Evolutionary conservation across 257 asterid genomes (phyloP).

Genomic region (Salvia splendens): DNA sequence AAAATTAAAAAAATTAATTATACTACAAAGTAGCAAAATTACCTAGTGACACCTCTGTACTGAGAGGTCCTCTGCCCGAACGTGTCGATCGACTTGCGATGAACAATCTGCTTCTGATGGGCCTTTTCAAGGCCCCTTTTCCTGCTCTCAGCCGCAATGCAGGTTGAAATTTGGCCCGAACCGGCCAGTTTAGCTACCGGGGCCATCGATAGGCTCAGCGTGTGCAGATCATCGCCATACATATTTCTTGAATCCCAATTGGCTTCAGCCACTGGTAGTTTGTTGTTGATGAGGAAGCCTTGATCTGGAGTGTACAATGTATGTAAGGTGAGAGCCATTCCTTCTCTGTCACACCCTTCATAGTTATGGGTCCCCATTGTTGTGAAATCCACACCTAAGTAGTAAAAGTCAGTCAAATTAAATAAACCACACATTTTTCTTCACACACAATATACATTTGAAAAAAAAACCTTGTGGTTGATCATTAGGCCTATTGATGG

Average conservation of each 20-base stretch:
- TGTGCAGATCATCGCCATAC: slow-evolving; percentile 64
- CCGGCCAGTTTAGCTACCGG: slow-evolving; percentile 66
- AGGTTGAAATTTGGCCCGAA: slow-evolving; percentile 46
- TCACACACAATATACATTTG: background rate
- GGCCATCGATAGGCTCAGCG: slow-evolving; percentile 73
- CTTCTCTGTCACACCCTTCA: slow-evolving; percentile 50
- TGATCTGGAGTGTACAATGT: slow-evolving; percentile 54
- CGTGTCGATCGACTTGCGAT: slow-evolving; percentile 76
- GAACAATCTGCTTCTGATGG: slow-evolving; percentile 60
- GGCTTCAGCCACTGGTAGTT: slow-evolving; percentile 33
- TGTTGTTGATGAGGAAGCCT: slow-evolving; percentile 49
- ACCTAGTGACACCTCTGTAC: slow-evolving; percentile 87
- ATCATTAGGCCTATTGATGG: slow-evolving; percentile 44
- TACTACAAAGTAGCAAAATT: background rate
- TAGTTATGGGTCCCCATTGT: slow-evolving; percentile 66
- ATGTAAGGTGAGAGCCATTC: slow-evolving; percentile 62
- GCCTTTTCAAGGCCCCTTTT: slow-evolving; percentile 55
- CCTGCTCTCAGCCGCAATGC: slow-evolving; percentile 47
- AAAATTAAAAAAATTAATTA: background rate
- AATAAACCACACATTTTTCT: background rate
- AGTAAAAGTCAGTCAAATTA: slow-evolving; percentile 22
- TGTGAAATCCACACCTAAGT: slow-evolving; percentile 62
- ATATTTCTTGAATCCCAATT: slow-evolving; percentile 60
- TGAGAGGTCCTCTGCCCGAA: slow-evolving; percentile 90
- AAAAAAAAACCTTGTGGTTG: slow-evolving; percentile 56